phyloP scores from a whole-genome alignment of 1,284 basidiomycete genomes.

The Cryptococcus deneoformans region DNA sequence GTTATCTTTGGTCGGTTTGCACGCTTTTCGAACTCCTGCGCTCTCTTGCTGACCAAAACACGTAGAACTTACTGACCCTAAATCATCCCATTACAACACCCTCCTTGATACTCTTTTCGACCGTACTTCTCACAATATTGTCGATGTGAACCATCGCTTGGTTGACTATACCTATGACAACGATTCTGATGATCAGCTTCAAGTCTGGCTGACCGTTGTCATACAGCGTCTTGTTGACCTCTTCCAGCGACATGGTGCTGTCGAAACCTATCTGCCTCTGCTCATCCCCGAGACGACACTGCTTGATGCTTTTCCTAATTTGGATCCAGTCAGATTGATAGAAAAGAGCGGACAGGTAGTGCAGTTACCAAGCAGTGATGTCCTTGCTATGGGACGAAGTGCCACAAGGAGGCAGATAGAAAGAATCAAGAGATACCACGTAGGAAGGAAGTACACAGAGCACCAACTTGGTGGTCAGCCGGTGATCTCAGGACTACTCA shows the following conservation, averaged over 20 bases:
- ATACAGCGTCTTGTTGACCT: constrained; percentile 70
- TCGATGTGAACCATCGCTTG: constrained; percentile 59
- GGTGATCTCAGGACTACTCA: constrained; percentile 36
- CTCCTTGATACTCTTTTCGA: constrained; percentile 39
- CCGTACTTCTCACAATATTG: constrained; percentile 54
- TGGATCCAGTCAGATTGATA: constrained; percentile 66
- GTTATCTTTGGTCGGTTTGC: constrained; percentile 46
- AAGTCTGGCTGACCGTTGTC: constrained; percentile 56
- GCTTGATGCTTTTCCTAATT: constrained; percentile 59
- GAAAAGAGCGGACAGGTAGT: constrained; percentile 80
- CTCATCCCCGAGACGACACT: constrained; percentile 66
- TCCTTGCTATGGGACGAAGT: constrained; percentile 79
- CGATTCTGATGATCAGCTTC: constrained; percentile 62
- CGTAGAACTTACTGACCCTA: constrained; percentile 43
- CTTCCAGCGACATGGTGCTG: constrained; percentile 84
- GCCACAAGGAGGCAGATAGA: constrained; percentile 70
- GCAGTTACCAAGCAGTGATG: constrained; percentile 69
- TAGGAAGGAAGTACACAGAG: constrained; percentile 62
- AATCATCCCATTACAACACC: constrained; percentile 40
- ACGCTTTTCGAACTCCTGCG: constrained; percentile 55
- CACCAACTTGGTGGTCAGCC: constrained; percentile 46
- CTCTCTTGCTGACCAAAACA: not conserved
- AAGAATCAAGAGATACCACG: constrained; percentile 87
- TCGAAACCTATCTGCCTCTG: constrained; percentile 73
- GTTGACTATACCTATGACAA: constrained; percentile 74